These are phyloP conservation scores for Dendrobium officinale DNA, from an alignment of 106 monocot species.

Conservation along the genomic window DNA sequence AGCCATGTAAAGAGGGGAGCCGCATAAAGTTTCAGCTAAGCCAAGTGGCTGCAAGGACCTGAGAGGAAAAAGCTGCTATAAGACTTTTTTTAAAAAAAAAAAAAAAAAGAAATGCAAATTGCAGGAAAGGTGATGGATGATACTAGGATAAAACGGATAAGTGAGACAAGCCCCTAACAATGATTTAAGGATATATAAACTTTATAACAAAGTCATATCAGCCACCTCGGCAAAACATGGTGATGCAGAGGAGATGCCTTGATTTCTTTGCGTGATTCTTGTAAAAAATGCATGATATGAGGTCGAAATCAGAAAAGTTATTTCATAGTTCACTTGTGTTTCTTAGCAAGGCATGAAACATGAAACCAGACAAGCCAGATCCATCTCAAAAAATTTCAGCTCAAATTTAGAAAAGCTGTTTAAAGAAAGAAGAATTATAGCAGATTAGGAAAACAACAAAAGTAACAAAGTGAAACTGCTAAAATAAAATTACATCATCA, in stretches of 20 bases:
- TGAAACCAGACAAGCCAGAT: background rate
- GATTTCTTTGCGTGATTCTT: background rate
- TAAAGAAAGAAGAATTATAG: background rate
- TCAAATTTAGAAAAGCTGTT: background rate
- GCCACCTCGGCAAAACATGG: background rate
- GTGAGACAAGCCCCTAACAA: background rate
- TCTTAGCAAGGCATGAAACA: background rate
- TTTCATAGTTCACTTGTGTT: background rate
- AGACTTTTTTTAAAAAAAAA: background rate
- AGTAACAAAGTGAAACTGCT: background rate
- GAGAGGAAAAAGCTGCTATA: conserved; percentile 1
- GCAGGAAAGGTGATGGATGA: background rate
- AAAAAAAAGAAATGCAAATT: background rate
- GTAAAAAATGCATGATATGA: conserved; percentile 7
- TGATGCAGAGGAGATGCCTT: background rate
- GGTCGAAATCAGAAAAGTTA: background rate
- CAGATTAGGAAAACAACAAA: background rate
- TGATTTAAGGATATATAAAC: background rate
- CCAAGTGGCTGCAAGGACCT: conserved; percentile 76
- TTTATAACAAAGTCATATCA: background rate
- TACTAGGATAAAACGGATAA: background rate
- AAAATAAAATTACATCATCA: background rate
- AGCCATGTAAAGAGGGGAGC: conserved; percentile 99
- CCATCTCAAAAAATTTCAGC: background rate
- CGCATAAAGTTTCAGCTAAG: conserved; percentile 92